These are phyloP conservation scores for Hypoxylon sp. DNA, from an alignment of 2,329 filamentous ascomycete genomes.

Conservation along the genomic window DNA sequence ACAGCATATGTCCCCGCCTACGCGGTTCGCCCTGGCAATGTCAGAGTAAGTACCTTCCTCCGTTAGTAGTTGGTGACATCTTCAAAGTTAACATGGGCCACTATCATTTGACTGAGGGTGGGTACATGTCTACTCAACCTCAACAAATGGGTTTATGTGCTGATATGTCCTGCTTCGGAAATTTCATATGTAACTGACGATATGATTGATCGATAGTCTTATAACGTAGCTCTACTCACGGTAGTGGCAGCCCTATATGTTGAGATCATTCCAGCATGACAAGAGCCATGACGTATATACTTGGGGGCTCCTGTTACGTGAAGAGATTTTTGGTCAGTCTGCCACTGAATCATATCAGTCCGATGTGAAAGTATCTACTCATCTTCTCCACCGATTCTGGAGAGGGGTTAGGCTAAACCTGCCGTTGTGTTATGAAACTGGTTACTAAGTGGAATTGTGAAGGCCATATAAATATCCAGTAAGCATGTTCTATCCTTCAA, in stretches of 20 bases:
- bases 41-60: neutral
- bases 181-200: neutral
- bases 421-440: neutral
- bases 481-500: slow-evolving; percentile 17
- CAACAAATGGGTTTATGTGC: neutral
- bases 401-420: neutral
- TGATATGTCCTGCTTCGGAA: neutral
- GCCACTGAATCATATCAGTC: neutral
- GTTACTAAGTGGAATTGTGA: neutral
- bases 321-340: neutral
- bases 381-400: neutral
- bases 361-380: neutral
- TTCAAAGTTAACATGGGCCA: neutral
- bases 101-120: neutral
- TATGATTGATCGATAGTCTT: neutral
- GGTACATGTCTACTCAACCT: neutral
- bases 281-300: neutral
- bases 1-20: neutral
- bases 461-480: slow-evolving; percentile 5
- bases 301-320: neutral
- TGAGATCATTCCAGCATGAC: neutral
- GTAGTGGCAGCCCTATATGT: neutral
- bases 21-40: neutral
- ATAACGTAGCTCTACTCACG: neutral
- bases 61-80: neutral